A percentile compares a stretch with the other conserved stretches of the same genome.
Evolutionary conservation across 257 asterid genomes (phyloP).

Genomic region (Voacanga thouarsii): DNA sequence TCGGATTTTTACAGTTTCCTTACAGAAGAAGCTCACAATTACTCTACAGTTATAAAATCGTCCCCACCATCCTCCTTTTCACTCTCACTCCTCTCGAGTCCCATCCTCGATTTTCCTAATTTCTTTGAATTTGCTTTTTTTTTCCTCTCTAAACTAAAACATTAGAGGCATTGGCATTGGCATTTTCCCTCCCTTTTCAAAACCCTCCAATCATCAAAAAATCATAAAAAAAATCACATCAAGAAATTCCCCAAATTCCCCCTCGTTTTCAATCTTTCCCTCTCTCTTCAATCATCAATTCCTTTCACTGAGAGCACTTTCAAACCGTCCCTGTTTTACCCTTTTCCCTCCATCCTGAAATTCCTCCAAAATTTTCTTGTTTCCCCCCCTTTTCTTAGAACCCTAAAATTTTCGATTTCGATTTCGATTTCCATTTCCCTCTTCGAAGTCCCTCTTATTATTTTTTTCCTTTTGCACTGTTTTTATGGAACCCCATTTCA

Average conservation of each 20-base stretch:
- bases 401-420: constrained; percentile 22
- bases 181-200: constrained; percentile 31
- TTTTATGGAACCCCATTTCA: constrained; percentile 23
- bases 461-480: not conserved
- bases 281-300: not conserved
- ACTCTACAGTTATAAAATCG: too few relatives aligned
- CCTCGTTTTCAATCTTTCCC: not conserved
- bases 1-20: not conserved
- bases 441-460: not conserved
- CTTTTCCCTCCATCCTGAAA: constrained; percentile 31
- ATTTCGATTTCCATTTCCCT: constrained; percentile 16
- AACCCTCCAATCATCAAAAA: constrained; percentile 18
- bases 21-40: not conserved
- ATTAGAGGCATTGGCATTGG: not conserved
- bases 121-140: not conserved
- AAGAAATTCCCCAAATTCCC: constrained; percentile 7
- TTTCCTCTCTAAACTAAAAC: not conserved
- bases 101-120: too few relatives aligned
- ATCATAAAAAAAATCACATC: not conserved
- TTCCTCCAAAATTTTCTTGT: not conserved
- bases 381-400: constrained; percentile 22
- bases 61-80: not conserved
- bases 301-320: constrained; percentile 3
- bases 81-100: not conserved
- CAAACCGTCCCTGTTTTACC: constrained; percentile 11